Evolutionary conservation across 2,329 filamentous ascomycete species (phyloP).

Genomic region (Colletotrichum destructivum): DNA sequence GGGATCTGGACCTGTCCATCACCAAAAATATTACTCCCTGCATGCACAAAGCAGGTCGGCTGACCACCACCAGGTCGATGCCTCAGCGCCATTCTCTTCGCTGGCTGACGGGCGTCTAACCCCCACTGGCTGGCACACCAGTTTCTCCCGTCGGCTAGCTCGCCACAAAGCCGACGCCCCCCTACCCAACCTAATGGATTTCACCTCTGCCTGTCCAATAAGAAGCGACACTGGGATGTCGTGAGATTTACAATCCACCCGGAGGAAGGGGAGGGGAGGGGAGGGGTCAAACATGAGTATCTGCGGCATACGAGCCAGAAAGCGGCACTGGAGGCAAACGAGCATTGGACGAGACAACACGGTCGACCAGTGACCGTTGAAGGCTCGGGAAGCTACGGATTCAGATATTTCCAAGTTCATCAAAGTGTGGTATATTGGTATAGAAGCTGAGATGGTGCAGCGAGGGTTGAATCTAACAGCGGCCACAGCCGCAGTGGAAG

Average conservation of each 20-base stretch:
- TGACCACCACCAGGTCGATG: neutral
- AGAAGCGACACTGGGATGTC: neutral
- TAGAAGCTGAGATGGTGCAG: constrained; percentile 1
- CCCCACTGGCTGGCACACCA: neutral
- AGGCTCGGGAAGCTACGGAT: neutral
- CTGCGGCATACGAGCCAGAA: neutral
- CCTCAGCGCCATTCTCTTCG: neutral
- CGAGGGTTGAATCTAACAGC: neutral
- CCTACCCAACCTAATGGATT: no score
- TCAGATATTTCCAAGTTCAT: neutral
- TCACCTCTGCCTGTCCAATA: neutral
- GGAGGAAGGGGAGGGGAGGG: no score
- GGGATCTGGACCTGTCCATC: neutral
- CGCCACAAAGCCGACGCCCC: neutral
- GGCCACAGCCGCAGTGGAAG: neutral
- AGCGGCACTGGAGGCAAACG: neutral
- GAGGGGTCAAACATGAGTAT: neutral
- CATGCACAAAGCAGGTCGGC: neutral
- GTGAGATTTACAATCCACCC: neutral
- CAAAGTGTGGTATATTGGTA: constrained; percentile 17
- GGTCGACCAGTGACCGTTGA: neutral
- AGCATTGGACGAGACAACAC: neutral
- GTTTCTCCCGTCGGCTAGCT: neutral
- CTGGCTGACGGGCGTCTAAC: neutral
- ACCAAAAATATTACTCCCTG: neutral